Base-by-base conservation (phyloP, 805 yeast genomes). In the Zygoascus biomembranicola region DNA sequence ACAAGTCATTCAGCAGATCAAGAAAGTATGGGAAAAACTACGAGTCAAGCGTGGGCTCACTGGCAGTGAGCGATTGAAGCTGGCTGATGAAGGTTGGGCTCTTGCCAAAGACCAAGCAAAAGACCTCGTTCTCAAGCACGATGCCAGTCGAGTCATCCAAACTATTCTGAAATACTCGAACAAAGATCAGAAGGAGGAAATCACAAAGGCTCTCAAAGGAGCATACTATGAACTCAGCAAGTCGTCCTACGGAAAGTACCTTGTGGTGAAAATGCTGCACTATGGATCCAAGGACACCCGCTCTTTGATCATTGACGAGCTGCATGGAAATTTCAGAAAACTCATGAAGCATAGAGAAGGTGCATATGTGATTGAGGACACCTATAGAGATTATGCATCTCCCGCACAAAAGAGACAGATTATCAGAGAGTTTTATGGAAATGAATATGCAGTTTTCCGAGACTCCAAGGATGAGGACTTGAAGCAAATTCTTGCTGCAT, bases 261-360 rank as follows among this genome's bases (percentile, higher is more conserved):
- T 92, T 59, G 73, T 92, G 63, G 86, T 92, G 55, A 92, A 92
- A 72, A 75, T 92, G 61, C 75, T 92, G 63, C 97, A 90, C 71
- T 92, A 92, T 69, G 99, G 99, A 6, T 79, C 92, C 6, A 88
- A 84, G 65, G 83, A 84, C 32, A 81, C 90, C 0, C 79, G 96
- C 63, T 85, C 81, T 52, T 61, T 80, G 39, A 85, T 92, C 53
- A 77, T 90, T 53, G 78, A 84, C 64, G 97, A 90, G 72, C 77
- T 92, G 60, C 96, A 90, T 65, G 99, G 99, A 49, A 84, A 84
- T 62, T 79, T 88, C 64, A 79, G 97, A 68, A 92, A 89, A 71
- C 75, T 92, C 55, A 89, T 92, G 94, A 83, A 95, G 75, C 97
- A 92, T 72, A 85, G 87, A 73, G 98, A 92, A 76, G 99, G 97